Percentiles rank a stretch among this genome's conserved stretches.
Evolutionary conservation across 78 protist species (phyloP).

Genomic region (Dictyostelium firmibasis): DNA sequence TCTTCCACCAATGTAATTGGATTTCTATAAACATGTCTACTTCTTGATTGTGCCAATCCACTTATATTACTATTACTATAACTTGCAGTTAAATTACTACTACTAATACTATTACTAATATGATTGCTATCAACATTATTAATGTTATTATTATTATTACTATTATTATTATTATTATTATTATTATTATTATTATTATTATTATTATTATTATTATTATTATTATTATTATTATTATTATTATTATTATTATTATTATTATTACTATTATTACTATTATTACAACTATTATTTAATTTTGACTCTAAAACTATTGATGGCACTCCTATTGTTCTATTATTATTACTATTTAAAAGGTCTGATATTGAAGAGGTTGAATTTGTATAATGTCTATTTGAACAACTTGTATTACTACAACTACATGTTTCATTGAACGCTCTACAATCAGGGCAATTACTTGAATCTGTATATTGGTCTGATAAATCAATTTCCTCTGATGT

Average conservation of each 20-base stretch:
- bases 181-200: background rate
- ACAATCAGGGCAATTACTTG: constrained; percentile 12
- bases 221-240: background rate
- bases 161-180: background rate
- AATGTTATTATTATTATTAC: too few species aligned
- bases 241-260: too few species aligned
- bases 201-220: background rate
- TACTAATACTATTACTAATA: background rate
- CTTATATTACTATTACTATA: background rate
- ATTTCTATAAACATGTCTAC: constrained; percentile 12
- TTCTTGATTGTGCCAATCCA: background rate
- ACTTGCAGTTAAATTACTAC: background rate
- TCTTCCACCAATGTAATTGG: constrained; percentile 77
- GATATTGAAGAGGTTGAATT: background rate
- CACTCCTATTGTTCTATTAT: background rate
- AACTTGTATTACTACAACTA: background rate
- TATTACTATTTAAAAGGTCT: background rate
- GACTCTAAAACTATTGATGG: background rate
- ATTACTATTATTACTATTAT: background rate
- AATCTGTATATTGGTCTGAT: constrained; percentile 8
- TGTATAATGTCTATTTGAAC: constrained; percentile 15
- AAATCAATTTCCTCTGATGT: constrained; percentile 13
- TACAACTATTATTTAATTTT: background rate
- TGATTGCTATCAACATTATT: too few species aligned
- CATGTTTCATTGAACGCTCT: background rate